phyloP scores from a whole-genome alignment of 1,284 basidiomycete genomes.

The Sanguinoderma infundibulare region DNA sequence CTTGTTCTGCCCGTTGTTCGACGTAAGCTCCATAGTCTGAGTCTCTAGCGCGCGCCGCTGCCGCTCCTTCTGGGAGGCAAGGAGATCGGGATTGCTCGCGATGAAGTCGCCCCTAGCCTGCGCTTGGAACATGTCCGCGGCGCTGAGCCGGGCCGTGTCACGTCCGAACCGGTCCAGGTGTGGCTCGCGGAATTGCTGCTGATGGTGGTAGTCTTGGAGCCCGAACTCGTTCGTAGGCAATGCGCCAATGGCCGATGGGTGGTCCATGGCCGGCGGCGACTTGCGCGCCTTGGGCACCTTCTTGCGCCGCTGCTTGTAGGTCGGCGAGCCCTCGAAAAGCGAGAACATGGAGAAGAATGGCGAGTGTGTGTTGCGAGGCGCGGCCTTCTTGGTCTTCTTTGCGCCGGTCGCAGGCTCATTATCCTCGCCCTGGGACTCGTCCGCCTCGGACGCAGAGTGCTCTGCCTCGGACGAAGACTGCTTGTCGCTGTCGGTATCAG shows the following conservation, averaged over 20 bases:
- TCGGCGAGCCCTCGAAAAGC: conserved; percentile 81
- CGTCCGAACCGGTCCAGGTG: conserved; percentile 37
- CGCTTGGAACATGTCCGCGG: conserved; percentile 66
- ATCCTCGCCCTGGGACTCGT: conserved; percentile 26
- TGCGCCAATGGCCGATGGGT: background rate
- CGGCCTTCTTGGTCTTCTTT: conserved; percentile 19
- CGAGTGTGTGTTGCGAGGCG: conserved; percentile 39
- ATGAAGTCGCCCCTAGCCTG: conserved; percentile 61
- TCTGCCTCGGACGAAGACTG: conserved; percentile 31
- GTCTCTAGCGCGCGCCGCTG: conserved; percentile 35
- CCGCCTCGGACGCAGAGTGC: conserved; percentile 19
- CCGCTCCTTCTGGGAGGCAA: conserved; percentile 35
- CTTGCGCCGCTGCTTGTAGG: conserved; percentile 88
- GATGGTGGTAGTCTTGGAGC: background rate
- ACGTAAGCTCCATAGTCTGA: background rate
- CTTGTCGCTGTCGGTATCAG: conserved; percentile 29
- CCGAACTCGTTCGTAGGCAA: background rate
- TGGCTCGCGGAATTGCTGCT: conserved; percentile 25
- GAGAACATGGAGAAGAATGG: conserved; percentile 72
- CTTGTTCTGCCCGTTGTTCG: conserved; percentile 7
- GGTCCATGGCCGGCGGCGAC: conserved; percentile 9
- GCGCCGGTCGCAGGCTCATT: background rate
- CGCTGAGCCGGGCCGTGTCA: conserved; percentile 43
- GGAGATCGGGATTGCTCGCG: conserved; percentile 35
- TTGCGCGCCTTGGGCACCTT: conserved; percentile 50